Evolutionary conservation across 441 rosid species (phyloP), one percentile per base, ranked within the genome.

Genomic region (Populus hybrid): DNA sequence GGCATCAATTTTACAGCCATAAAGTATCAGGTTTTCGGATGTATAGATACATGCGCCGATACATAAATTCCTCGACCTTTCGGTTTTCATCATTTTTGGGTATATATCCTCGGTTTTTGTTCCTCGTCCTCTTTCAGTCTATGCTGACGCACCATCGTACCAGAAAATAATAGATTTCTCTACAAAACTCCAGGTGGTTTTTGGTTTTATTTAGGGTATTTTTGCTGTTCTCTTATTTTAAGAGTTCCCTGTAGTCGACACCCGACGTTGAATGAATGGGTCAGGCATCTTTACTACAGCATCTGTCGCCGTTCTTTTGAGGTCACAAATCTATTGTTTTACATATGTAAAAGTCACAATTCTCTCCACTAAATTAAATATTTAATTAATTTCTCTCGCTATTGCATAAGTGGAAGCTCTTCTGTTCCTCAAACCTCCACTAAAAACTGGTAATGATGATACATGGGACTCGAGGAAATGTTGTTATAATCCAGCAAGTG

Each of bases 101-200:
- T 73, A 6, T 34, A 34, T 34, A 18, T 69, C 12, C 23, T 36
- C 21, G 10, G n/a, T 18, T 28, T 54, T 12, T 57, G 34, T 34
- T 32, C 57, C 73, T 4, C 42, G 12, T 38, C 57, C n/a, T 11
- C 8, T 70, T n/a, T 2, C 23, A 14, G 46, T 7, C 18, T 6
- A 3, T 32, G 20, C 79, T 50, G 70, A 40, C 75, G 72, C 35
- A 50, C 77, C 78, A 16, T 70, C 69, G 73, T 69, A 69, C 69
- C 69, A 73, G 46, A 65, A 70, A 26, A 38, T 42, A 66, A 11
- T 46, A 4, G 46, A 73, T 77, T 54, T 21, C 28, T 32, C 10
- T 24, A 46, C 65, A 11, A 23, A 64, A 38, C 67, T 72, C 73
- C 80, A 35, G 81, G 84, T 72, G 79, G 77, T 57, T 46, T 70